Conservation (phyloP, 371 early-diverging fungal species). For the Blakeslea trispora region DNA sequence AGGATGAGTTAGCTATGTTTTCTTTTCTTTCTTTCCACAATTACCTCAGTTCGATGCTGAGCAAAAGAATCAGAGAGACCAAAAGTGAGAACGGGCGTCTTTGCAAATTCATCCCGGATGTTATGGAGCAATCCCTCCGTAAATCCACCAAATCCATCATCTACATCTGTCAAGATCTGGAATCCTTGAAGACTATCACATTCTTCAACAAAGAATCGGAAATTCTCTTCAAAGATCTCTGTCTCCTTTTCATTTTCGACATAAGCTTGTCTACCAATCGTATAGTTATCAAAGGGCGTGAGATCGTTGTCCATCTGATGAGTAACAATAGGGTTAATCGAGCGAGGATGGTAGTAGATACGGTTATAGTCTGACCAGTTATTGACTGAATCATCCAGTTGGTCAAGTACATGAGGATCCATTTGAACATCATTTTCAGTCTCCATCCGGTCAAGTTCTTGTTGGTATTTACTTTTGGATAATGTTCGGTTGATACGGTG, state of each 20-base stretch:
- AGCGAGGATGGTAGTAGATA: conserved; percentile 74
- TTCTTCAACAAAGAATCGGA: conserved; percentile 82
- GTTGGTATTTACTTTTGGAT: conserved; percentile 55
- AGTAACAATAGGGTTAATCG: conserved; percentile 60
- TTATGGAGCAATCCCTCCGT: conserved; percentile 62
- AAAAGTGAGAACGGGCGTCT: conserved; percentile 68
- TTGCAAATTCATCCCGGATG: conserved; percentile 78
- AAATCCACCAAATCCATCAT: conserved; percentile 82
- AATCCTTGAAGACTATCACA: conserved; percentile 88
- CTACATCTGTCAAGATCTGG: conserved; percentile 72
- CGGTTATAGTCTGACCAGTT: conserved; percentile 86
- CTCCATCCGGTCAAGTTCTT: conserved; percentile 54
- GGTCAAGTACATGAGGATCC: conserved; percentile 26
- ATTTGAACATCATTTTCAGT: conserved; percentile 18
- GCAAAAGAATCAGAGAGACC: conserved; percentile 46
- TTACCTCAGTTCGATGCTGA: conserved; percentile 37
- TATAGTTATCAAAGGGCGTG: conserved; percentile 72
- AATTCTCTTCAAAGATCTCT: conserved; percentile 72
- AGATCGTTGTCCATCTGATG: conserved; percentile 68
- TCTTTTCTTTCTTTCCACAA: neutral
- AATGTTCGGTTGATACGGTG: conserved; percentile 39
- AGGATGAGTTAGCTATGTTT: neutral
- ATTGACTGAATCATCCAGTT: conserved; percentile 46
- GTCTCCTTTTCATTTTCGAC: conserved; percentile 61
- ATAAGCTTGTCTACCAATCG: conserved; percentile 72